Evolutionary conservation across 805 yeast species (phyloP).

Genomic region (Ascoidea rubescens): DNA sequence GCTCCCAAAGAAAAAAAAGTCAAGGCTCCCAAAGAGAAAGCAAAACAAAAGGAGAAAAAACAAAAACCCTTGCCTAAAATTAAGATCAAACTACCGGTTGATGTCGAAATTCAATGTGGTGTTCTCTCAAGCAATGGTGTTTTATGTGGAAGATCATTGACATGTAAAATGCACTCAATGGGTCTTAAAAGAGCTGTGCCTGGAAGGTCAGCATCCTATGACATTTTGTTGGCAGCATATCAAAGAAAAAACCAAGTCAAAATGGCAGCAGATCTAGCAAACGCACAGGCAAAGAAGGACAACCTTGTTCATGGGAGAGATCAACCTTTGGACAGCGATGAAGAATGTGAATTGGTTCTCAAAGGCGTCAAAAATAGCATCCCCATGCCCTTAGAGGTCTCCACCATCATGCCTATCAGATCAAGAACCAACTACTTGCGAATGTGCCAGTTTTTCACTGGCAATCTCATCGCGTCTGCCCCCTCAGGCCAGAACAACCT

Average conservation of each 20-base stretch:
- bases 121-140: slow-evolving; percentile 91
- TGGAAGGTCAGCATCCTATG: slow-evolving; percentile 90
- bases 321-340: slow-evolving; percentile 63
- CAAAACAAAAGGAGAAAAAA: slow-evolving; percentile 11
- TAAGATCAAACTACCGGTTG: slow-evolving; percentile 71
- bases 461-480: slow-evolving; percentile 26
- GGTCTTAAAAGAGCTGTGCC: slow-evolving; percentile 93
- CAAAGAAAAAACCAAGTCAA: slow-evolving; percentile 90
- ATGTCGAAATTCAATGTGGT: slow-evolving; percentile 92
- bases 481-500: too few species aligned
- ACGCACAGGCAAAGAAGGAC: slow-evolving; percentile 65
- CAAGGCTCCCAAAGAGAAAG: slow-evolving; percentile 10
- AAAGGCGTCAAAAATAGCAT: slow-evolving; percentile 74
- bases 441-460: slow-evolving; percentile 89
- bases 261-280: slow-evolving; percentile 68
- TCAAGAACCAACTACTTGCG: slow-evolving; percentile 63
- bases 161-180: slow-evolving; percentile 97
- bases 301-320: slow-evolving; percentile 35
- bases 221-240: slow-evolving; percentile 71
- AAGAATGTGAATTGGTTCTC: slow-evolving; percentile 82
- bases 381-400: slow-evolving; percentile 75
- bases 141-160: slow-evolving; percentile 85
- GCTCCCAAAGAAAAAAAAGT: slow-evolving; percentile 11
- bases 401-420: slow-evolving; percentile 55
- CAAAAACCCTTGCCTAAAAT: slow-evolving; percentile 24